Evolutionary conservation across 106 monocot genomes (phyloP).

Genomic region (Alisma plantagoaquatica): DNA sequence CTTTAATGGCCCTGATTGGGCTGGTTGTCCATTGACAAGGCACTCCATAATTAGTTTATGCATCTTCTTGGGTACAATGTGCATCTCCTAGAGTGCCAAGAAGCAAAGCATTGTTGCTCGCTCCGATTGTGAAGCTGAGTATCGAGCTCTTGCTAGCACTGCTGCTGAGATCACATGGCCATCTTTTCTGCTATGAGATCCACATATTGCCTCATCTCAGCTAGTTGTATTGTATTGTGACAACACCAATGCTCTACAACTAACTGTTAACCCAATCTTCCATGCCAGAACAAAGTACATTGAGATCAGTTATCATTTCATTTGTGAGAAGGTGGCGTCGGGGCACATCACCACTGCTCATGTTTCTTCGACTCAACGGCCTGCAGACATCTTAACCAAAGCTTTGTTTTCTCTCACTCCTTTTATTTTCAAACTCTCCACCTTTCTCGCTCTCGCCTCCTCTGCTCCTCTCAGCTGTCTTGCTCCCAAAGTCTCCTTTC

Average conservation of each 20-base stretch:
- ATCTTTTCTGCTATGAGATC: neutral
- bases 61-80: no score
- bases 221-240: neutral
- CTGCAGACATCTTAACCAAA: no score
- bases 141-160: neutral
- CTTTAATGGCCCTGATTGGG: no score
- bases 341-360: no score
- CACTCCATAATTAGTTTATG: no score
- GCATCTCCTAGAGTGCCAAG: neutral
- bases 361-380: no score
- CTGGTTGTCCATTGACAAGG: no score
- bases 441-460: no score
- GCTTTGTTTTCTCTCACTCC: no score
- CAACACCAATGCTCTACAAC: neutral
- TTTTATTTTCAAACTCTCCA: no score
- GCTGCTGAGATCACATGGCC: neutral
- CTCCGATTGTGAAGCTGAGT: neutral
- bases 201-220: neutral
- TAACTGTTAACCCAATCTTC: neutral
- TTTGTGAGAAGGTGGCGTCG: conserved; percentile 6
- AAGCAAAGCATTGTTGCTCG: neutral
- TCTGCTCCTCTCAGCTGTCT: no score
- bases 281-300: conserved; percentile 1
- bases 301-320: neutral
- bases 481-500: no score